Percentiles rank a stretch among this genome's conserved stretches.
Conservation (phyloP, 2,329 filamentous ascomycete species). For the Talaromyces verruculosus region DNA sequence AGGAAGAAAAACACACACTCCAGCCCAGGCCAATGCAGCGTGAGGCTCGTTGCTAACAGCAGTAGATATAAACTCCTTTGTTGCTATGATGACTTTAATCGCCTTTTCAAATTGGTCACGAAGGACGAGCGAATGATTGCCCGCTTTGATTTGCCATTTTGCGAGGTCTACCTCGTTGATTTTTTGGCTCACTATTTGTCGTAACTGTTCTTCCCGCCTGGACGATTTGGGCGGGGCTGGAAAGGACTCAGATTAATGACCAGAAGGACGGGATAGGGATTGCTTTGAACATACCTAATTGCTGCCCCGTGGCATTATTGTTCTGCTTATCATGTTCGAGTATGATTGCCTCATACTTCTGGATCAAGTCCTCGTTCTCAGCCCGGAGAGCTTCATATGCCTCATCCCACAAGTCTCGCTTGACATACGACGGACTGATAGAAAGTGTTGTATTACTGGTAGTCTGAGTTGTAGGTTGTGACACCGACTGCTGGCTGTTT, state of each 20-base stretch:
- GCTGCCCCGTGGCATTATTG: background rate
- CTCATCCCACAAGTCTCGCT: slow-evolving; percentile 3
- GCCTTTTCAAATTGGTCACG: slow-evolving; percentile 7
- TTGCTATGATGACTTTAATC: background rate
- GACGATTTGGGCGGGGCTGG: slow-evolving; percentile 3
- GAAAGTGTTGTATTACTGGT: background rate
- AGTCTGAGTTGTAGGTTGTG: background rate
- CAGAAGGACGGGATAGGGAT: background rate
- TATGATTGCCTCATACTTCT: slow-evolving; percentile 5
- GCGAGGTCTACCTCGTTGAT: background rate
- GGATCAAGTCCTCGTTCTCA: background rate
- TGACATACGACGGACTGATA: background rate
- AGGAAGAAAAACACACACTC: slow-evolving; percentile 9
- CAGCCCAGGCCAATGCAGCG: slow-evolving; percentile 8
- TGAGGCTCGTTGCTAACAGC: slow-evolving; percentile 3
- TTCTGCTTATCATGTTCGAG: background rate
- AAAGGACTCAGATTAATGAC: background rate
- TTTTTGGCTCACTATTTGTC: background rate
- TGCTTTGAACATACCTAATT: background rate
- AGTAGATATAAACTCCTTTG: slow-evolving; percentile 4
- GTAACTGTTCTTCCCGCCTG: slow-evolving; percentile 2
- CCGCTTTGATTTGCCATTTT: slow-evolving; percentile 5
- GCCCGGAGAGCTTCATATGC: background rate
- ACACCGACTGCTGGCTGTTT: background rate
- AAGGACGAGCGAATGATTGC: background rate